A percentile compares a stretch with the other conserved stretches of the same genome.
Evolutionary conservation across 495 filamentous ascomycete genomes (phyloP).

Genomic region (Filosporella fistucella): DNA sequence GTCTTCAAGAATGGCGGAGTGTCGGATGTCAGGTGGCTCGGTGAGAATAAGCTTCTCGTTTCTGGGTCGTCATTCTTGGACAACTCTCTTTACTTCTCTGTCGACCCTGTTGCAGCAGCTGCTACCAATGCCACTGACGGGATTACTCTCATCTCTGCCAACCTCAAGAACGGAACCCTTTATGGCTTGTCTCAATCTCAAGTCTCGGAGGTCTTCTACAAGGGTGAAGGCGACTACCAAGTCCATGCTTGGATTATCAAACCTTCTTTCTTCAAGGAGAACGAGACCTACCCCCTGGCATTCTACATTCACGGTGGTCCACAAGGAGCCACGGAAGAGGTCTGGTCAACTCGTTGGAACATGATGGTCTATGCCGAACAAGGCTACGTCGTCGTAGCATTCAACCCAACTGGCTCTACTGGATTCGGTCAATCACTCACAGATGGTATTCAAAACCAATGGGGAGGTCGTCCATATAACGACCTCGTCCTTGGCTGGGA

Average conservation of each 20-base stretch:
- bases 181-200: slow-evolving; percentile 9
- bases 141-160: slow-evolving; percentile 7
- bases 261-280: slow-evolving; percentile 67
- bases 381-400: slow-evolving; percentile 79
- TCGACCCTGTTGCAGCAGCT: slow-evolving; percentile 35
- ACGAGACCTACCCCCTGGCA: slow-evolving; percentile 71
- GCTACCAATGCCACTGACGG: slow-evolving; percentile 5
- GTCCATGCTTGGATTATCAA: slow-evolving; percentile 76
- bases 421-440: slow-evolving; percentile 76
- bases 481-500: slow-evolving; percentile 76
- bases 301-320: slow-evolving; percentile 85
- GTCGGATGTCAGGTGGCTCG: slow-evolving; percentile 44
- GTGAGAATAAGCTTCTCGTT: slow-evolving; percentile 49
- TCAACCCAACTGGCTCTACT: slow-evolving; percentile 82
- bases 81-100: slow-evolving; percentile 57
- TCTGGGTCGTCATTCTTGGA: slow-evolving; percentile 60
- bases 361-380: slow-evolving; percentile 85
- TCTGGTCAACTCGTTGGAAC: slow-evolving; percentile 70
- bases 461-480: slow-evolving; percentile 75
- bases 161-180: slow-evolving; percentile 8
- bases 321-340: slow-evolving; percentile 49
- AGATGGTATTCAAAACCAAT: slow-evolving; percentile 67
- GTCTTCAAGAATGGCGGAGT: slow-evolving; percentile 58
- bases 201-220: slow-evolving; percentile 60
- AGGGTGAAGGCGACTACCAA: slow-evolving; percentile 49